phyloP scores from a whole-genome alignment of 169 alveolate genomes.

The Plasmodium vivax region DNA sequence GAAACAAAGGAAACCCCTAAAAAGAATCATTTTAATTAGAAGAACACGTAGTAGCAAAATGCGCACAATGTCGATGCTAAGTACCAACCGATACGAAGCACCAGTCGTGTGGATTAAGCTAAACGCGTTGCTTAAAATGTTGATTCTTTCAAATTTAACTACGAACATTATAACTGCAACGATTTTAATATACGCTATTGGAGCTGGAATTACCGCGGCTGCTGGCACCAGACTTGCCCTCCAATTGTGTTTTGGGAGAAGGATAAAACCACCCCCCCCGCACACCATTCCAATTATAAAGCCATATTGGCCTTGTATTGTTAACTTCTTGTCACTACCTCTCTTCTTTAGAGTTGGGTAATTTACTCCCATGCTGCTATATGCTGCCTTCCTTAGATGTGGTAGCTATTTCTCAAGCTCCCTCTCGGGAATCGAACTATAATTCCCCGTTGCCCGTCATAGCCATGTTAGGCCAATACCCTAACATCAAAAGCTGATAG shows the following conservation, averaged over 20 bases:
- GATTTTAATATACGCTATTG: constrained; percentile 93
- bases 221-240: constrained; percentile 97
- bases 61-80: constrained; percentile 12
- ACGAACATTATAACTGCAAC: constrained; percentile 93
- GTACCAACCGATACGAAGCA: background rate
- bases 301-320: constrained; percentile 87
- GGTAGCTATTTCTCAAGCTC: constrained; percentile 93
- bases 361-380: constrained; percentile 97
- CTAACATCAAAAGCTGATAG: constrained; percentile 88
- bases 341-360: constrained; percentile 95
- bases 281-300: constrained; percentile 92
- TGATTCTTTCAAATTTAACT: constrained; percentile 81
- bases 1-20: background rate
- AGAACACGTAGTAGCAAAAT: constrained; percentile 45
- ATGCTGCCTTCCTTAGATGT: constrained; percentile 97
- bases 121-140: background rate
- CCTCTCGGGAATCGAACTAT: constrained; percentile 96
- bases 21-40: constrained; percentile 28
- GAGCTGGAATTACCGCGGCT: constrained; percentile 96
- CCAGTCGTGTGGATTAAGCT: background rate
- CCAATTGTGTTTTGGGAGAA: constrained; percentile 85
- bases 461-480: constrained; percentile 94
- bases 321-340: constrained; percentile 95
- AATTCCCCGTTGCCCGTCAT: constrained; percentile 95
- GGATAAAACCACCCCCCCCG: constrained; percentile 76